Evolutionary conservation across 2,329 filamentous ascomycete genomes (phyloP).

Genomic region (Aureobasidium leucospermi): DNA sequence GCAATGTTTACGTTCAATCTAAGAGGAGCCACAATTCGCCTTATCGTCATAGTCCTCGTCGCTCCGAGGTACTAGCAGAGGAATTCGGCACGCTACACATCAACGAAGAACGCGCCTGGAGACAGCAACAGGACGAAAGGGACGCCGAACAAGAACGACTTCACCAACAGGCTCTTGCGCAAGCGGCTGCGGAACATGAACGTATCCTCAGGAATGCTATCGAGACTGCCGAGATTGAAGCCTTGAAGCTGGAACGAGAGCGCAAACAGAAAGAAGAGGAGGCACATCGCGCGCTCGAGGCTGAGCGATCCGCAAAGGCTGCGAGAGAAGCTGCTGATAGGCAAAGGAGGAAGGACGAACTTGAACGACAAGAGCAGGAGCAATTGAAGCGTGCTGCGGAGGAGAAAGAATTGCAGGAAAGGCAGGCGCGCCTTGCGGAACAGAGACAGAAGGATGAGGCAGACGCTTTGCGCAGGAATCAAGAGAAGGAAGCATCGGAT

Average conservation of each 20-base stretch:
- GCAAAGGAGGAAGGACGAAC: conserved; percentile 26
- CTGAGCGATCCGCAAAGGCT: conserved; percentile 37
- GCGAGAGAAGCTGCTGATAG: conserved; percentile 33
- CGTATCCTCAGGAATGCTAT: conserved; percentile 52
- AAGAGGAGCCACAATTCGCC: conserved; percentile 13
- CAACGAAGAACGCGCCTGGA: conserved; percentile 38
- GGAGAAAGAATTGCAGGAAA: conserved; percentile 13
- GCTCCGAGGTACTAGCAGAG: conserved; percentile 22
- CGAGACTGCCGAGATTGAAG: conserved; percentile 44
- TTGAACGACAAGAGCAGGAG: conserved; percentile 21
- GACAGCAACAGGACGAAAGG: conserved; percentile 55
- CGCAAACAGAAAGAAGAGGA: conserved; percentile 28
- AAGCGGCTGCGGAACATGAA: conserved; percentile 60
- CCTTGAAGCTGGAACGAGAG: conserved; percentile 34
- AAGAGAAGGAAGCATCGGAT: conserved; percentile 22
- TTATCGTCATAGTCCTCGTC: conserved; percentile 15
- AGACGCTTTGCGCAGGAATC: conserved; percentile 16
- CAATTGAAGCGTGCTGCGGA: conserved; percentile 22
- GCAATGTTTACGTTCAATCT: not conserved
- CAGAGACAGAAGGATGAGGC: conserved; percentile 13
- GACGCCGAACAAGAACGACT: conserved; percentile 55
- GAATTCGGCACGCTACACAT: conserved; percentile 38
- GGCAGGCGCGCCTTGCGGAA: conserved; percentile 7
- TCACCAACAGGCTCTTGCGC: conserved; percentile 59
- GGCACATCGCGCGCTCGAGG: conserved; percentile 32